These are phyloP conservation scores for Gossypium aridum DNA, from an alignment of 441 rosid genomes.

Conservation along the genomic window DNA sequence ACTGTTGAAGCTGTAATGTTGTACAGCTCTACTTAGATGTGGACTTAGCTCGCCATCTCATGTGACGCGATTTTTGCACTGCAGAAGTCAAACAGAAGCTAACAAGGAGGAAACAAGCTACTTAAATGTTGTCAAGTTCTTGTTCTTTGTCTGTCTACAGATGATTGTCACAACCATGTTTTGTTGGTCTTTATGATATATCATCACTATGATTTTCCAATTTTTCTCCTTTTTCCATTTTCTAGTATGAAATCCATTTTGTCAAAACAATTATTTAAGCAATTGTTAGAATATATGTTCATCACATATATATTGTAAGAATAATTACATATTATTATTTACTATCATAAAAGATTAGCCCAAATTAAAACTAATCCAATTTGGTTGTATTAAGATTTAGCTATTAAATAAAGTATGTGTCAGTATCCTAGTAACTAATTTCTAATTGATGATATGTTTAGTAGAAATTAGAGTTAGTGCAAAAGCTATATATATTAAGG, in stretches of 20 bases:
- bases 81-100: background rate
- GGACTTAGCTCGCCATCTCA: background rate
- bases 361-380: background rate
- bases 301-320: too few species aligned
- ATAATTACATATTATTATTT: too few species aligned
- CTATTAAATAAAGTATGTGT: too few species aligned
- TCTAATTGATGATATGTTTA: too few species aligned
- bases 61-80: background rate
- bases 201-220: background rate
- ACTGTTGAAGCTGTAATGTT: background rate
- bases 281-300: too few species aligned
- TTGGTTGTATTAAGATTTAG: too few species aligned
- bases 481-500: too few species aligned
- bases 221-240: background rate
- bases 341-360: background rate
- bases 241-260: background rate
- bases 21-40: background rate
- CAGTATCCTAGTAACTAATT: too few species aligned
- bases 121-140: background rate
- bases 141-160: background rate
- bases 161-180: slow-evolving; percentile 16
- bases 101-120: background rate
- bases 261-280: background rate
- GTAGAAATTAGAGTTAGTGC: too few species aligned
- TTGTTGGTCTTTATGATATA: background rate